Evolutionary conservation across 1,284 basidiomycete genomes (phyloP).

Genomic region (Sanghuangporus sanghuang): DNA sequence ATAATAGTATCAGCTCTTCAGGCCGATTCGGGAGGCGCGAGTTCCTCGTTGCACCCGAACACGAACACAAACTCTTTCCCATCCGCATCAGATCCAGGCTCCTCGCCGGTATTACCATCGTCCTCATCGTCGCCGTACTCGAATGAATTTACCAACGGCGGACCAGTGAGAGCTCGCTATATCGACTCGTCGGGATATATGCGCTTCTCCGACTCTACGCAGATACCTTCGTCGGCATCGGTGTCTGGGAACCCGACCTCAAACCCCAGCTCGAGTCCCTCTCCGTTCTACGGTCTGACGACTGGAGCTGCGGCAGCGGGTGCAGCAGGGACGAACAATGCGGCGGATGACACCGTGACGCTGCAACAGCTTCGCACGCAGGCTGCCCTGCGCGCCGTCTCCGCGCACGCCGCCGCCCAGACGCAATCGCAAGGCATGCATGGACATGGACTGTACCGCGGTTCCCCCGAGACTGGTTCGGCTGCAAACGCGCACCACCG

Average conservation of each 20-base stretch:
- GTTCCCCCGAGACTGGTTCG: not conserved
- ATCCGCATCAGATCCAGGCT: too few relatives aligned
- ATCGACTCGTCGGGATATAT: not conserved
- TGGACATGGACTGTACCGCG: not conserved
- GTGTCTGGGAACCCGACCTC: not conserved
- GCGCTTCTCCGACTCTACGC: not conserved
- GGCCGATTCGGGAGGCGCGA: too few relatives aligned
- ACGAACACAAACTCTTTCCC: too few relatives aligned
- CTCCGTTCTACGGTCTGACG: not conserved
- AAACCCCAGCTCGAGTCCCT: not conserved
- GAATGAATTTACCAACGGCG: not conserved
- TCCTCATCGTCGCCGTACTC: not conserved
- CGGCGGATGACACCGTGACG: not conserved
- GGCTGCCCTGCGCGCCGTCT: conserved; percentile 6
- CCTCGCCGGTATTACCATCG: not conserved
- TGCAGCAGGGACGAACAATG: not conserved
- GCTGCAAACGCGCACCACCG: not conserved
- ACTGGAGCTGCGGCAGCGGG: not conserved
- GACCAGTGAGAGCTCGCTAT: not conserved
- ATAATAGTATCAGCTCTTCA: too few relatives aligned
- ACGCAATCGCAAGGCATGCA: not conserved
- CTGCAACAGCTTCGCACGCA: conserved; percentile 7
- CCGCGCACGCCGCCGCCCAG: not conserved
- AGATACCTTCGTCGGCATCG: not conserved
- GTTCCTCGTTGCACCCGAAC: too few relatives aligned